Conservation (phyloP, 2,329 filamentous ascomycete species). For the Raffaelea ambrosiae region DNA sequence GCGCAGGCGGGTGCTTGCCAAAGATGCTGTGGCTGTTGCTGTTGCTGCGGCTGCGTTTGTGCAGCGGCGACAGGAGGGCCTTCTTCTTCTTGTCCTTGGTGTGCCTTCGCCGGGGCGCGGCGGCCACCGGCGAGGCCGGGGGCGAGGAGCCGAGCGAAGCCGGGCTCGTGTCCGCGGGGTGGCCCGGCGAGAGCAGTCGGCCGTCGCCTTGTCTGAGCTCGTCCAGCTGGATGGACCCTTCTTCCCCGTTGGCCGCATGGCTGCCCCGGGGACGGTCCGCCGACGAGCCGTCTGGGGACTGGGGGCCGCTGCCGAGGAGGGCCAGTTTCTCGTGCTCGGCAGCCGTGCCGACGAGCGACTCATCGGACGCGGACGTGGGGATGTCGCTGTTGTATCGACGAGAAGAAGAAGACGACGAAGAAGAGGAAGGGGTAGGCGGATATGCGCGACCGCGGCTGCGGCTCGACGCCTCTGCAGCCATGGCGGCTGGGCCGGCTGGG, state of each 20-base stretch:
- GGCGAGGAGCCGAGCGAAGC: neutral
- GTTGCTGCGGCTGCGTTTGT: slow-evolving; percentile 20
- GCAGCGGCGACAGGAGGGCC: slow-evolving; percentile 5
- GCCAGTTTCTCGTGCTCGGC: neutral
- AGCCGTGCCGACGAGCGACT: neutral
- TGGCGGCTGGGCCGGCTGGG: too few relatives aligned
- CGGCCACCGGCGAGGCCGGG: slow-evolving; percentile 5
- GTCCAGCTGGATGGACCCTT: too few relatives aligned
- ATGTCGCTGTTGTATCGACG: neutral
- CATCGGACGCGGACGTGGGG: neutral
- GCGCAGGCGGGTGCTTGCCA: slow-evolving; percentile 22
- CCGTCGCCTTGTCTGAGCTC: too few relatives aligned
- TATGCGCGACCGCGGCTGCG: too few relatives aligned
- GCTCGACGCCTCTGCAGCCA: too few relatives aligned
- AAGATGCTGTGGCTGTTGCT: too few relatives aligned
- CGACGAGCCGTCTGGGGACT: neutral
- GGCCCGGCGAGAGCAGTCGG: too few relatives aligned
- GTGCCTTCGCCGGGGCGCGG: slow-evolving; percentile 1
- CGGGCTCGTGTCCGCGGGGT: too few relatives aligned
- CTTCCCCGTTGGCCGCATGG: too few relatives aligned
- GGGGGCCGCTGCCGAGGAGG: neutral
- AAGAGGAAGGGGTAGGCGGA: too few relatives aligned
- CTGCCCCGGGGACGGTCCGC: too few relatives aligned
- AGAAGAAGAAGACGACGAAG: neutral
- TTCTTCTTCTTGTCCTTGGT: too few relatives aligned